Conservation (phyloP, 306 rosid genomes). For the Ochetophila trinervis region DNA sequence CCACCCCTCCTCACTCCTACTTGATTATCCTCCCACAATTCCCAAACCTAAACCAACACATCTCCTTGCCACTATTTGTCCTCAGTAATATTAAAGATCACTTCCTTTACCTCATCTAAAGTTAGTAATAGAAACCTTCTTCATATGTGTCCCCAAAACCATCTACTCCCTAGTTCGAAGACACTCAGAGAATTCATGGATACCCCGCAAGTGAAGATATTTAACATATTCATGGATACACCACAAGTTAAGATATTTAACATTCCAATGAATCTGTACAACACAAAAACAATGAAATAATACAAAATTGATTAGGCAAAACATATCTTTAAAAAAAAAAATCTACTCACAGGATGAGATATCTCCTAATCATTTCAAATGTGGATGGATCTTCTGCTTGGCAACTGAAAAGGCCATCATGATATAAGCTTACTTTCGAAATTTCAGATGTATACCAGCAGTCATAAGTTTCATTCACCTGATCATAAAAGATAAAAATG, state of each 20-base stretch:
- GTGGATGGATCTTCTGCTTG: constrained; percentile 66
- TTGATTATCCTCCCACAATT: no score
- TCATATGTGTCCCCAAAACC: no score
- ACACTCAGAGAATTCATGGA: background rate
- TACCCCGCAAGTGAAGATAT: background rate
- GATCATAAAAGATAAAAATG: constrained; percentile 26
- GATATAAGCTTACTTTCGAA: constrained; percentile 67
- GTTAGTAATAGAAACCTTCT: no score
- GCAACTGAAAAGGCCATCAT: constrained; percentile 69
- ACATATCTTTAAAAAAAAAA: background rate
- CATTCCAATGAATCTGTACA: background rate
- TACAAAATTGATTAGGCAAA: background rate
- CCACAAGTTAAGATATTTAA: background rate
- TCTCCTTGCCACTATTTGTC: no score
- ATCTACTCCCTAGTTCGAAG: no score
- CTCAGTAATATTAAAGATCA: no score
- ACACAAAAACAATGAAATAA: background rate
- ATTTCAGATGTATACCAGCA: constrained; percentile 87
- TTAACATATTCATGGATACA: background rate
- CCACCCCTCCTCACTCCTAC: no score
- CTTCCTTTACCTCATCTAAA: no score
- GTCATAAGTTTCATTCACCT: constrained; percentile 83
- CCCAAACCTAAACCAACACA: no score
- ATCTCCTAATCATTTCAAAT: constrained; percentile 61
- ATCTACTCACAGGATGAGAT: constrained; percentile 60